Conservation (phyloP, 192 early-diverging fungal species). For the Coemansia sp. region DNA sequence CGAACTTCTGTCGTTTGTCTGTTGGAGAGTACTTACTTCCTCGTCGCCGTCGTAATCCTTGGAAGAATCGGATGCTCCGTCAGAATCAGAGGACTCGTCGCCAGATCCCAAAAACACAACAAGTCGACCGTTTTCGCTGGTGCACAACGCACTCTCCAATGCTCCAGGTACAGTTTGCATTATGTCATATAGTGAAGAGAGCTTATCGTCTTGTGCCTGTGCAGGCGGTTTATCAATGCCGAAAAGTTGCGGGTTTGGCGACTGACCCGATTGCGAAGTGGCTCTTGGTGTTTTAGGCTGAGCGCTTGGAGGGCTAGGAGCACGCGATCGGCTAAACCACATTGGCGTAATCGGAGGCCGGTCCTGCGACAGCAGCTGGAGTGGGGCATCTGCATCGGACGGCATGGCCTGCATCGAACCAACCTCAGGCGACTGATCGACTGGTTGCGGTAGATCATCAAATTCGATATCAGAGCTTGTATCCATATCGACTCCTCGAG, state of each 20-base stretch:
- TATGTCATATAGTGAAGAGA: not conserved
- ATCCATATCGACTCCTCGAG: slow-evolving; percentile 40
- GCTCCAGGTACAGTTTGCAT: not conserved
- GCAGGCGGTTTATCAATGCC: not conserved
- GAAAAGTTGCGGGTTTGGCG: not conserved
- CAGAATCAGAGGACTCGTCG: slow-evolving; percentile 5
- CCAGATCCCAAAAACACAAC: slow-evolving; percentile 29
- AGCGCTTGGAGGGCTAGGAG: slow-evolving; percentile 40
- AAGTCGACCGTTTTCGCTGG: slow-evolving; percentile 16
- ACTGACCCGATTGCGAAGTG: not conserved
- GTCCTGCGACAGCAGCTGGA: not conserved
- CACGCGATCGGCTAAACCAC: slow-evolving; percentile 32
- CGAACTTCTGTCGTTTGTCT: not conserved
- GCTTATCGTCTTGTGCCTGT: not conserved
- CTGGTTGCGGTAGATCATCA: not conserved
- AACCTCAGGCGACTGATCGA: not conserved
- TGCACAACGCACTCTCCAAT: slow-evolving; percentile 16
- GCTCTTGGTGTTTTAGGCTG: slow-evolving; percentile 15
- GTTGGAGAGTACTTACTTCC: not conserved
- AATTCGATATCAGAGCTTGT: slow-evolving; percentile 38
- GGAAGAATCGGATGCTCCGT: slow-evolving; percentile 13
- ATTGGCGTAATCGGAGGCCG: slow-evolving; percentile 5
- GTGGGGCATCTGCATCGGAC: not conserved
- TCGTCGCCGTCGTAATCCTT: slow-evolving; percentile 4
- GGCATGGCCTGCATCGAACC: not conserved